Conservation (phyloP, 495 filamentous ascomycete genomes). For the Copromyces sp. region DNA sequence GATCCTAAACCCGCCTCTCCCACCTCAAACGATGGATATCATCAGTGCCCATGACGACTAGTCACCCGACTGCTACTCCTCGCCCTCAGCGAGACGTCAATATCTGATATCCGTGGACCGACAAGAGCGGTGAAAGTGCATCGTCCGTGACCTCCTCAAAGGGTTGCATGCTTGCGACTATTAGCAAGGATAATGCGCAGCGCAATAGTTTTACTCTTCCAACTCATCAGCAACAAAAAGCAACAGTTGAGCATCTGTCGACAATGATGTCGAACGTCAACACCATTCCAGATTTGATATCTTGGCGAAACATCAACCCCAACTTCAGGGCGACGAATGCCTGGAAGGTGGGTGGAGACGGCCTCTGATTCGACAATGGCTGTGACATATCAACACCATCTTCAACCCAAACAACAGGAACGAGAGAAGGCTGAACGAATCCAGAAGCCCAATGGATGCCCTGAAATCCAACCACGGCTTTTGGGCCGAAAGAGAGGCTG, state of each 20-base stretch:
- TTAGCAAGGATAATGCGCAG: not conserved
- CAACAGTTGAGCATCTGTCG: not conserved
- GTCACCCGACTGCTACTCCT: not conserved
- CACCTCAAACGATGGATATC: not conserved
- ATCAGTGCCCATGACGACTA: not conserved
- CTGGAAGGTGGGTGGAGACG: slow-evolving; percentile 19
- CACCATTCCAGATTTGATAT: not conserved
- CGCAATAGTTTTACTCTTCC: not conserved
- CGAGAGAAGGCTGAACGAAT: slow-evolving; percentile 22
- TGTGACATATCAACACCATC: slow-evolving; percentile 21
- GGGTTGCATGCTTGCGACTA: not conserved
- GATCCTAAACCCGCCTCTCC: not conserved
- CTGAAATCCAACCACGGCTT: slow-evolving; percentile 4
- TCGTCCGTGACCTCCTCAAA: not conserved
- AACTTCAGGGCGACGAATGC: not conserved
- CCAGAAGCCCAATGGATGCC: not conserved
- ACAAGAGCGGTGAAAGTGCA: slow-evolving; percentile 20
- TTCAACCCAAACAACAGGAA: slow-evolving; percentile 21
- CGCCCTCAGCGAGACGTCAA: not conserved
- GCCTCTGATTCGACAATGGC: slow-evolving; percentile 32
- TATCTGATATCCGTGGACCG: slow-evolving; percentile 2
- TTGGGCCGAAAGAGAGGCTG: slow-evolving; percentile 18
- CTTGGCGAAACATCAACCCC: not conserved
- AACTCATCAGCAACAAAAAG: not conserved
- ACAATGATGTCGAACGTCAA: not conserved